Percentiles rank a stretch among this genome's conserved stretches.
These are phyloP conservation scores for Stenocarpella maydis DNA, from an alignment of 2,329 filamentous ascomycete genomes.

Conservation along the genomic window DNA sequence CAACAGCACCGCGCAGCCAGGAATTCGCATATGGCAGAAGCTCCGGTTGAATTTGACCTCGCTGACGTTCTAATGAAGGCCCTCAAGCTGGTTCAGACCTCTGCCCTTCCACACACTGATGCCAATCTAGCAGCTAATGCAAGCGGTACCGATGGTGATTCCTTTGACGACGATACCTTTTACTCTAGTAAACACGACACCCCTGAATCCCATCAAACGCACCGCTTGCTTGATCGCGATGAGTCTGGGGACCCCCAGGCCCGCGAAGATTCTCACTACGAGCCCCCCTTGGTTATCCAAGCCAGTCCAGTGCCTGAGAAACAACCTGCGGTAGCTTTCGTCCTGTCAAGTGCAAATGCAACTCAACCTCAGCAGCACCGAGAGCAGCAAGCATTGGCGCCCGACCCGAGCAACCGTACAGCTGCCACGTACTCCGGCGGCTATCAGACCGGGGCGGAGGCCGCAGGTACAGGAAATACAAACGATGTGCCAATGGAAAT, in stretches of 20 bases:
- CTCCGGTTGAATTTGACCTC: constrained; percentile 72
- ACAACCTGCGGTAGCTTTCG: constrained; percentile 30
- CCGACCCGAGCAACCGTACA: background rate
- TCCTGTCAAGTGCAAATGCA: constrained; percentile 22
- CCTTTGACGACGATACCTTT: constrained; percentile 92
- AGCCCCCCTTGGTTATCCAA: constrained; percentile 44
- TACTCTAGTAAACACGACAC: constrained; percentile 96
- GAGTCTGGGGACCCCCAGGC: constrained; percentile 48
- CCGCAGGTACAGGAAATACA: constrained; percentile 34
- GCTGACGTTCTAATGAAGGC: constrained; percentile 77
- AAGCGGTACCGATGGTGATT: constrained; percentile 72
- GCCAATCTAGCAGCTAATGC: constrained; percentile 62
- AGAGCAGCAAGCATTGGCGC: constrained; percentile 7
- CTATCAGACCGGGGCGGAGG: background rate
- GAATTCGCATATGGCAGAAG: constrained; percentile 55
- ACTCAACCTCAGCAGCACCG: constrained; percentile 29
- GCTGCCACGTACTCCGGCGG: background rate
- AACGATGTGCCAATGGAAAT: constrained; percentile 37
- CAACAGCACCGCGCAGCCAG: constrained; percentile 66
- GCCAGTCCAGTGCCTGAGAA: constrained; percentile 37
- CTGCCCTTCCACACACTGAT: constrained; percentile 66
- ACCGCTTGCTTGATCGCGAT: constrained; percentile 54
- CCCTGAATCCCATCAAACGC: constrained; percentile 60
- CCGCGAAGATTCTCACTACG: constrained; percentile 47
- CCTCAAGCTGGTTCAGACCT: constrained; percentile 73